Conservation (phyloP, 164 flowering plant species). For the Euptelea pleiosperma region DNA sequence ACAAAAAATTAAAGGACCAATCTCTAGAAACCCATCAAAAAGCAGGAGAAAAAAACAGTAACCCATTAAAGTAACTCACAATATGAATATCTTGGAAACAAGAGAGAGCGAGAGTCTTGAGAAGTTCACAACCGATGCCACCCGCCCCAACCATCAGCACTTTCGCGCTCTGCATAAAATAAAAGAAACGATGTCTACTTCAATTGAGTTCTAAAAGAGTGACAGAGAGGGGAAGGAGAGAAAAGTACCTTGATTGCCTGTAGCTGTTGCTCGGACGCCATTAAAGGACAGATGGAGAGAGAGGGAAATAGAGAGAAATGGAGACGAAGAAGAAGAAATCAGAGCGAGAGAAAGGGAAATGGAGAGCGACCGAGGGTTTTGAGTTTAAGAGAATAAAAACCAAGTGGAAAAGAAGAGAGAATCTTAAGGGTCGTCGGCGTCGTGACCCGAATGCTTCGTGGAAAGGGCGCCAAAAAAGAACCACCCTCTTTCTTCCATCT, state of each 20-base stretch:
- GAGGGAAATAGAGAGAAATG: background rate
- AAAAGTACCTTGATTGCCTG: conserved; percentile 50
- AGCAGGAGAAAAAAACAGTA: background rate
- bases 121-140: conserved; percentile 96
- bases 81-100: conserved; percentile 94
- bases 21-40: background rate
- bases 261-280: conserved; percentile 45
- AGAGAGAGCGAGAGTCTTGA: conserved; percentile 91
- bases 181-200: background rate
- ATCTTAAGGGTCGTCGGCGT: conserved; percentile 7
- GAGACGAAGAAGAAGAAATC: background rate
- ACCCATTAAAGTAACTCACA: conserved; percentile 36
- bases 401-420: background rate
- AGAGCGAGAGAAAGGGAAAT: background rate
- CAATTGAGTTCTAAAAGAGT: conserved; percentile 3
- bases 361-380: background rate
- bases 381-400: background rate
- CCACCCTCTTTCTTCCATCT: background rate
- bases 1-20: background rate
- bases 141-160: conserved; percentile 99
- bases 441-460: conserved; percentile 11
- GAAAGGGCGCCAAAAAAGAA: conserved; percentile 20
- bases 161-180: conserved; percentile 55
- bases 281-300: conserved; percentile 14
- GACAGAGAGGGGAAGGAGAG: background rate